These are phyloP conservation scores for Penicillium olsonii DNA, from an alignment of 2,329 filamentous ascomycete genomes.

Conservation along the genomic window DNA sequence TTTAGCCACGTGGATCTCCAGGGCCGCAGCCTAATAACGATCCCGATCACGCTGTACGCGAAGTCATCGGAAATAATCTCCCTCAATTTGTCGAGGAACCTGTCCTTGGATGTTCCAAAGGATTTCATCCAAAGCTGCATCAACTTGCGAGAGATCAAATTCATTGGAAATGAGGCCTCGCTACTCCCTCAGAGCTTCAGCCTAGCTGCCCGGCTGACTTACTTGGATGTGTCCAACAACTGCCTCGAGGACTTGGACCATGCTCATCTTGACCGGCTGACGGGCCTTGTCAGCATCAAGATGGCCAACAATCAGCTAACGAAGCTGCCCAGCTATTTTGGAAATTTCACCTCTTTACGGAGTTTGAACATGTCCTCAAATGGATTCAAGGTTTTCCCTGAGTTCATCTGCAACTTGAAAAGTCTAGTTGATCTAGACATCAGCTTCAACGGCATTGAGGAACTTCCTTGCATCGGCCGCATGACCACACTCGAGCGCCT, in stretches of 20 bases:
- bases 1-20: constrained; percentile 92
- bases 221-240: constrained; percentile 94
- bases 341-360: constrained; percentile 73
- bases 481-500: constrained; percentile 81
- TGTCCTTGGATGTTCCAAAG: constrained; percentile 88
- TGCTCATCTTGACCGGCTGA: constrained; percentile 74
- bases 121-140: constrained; percentile 95
- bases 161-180: constrained; percentile 88
- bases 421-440: constrained; percentile 90
- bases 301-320: constrained; percentile 90
- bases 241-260: constrained; percentile 83
- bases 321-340: constrained; percentile 78
- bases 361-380: constrained; percentile 94
- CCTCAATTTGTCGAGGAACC: constrained; percentile 87
- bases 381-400: constrained; percentile 79
- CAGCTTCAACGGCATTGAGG: constrained; percentile 89
- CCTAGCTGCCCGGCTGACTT: constrained; percentile 77
- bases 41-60: constrained; percentile 90
- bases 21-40: constrained; percentile 87
- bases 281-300: constrained; percentile 81
- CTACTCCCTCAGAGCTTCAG: constrained; percentile 81
- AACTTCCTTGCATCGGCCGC: constrained; percentile 76
- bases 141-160: constrained; percentile 92
- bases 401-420: constrained; percentile 78
- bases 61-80: constrained; percentile 92